phyloP scores from a whole-genome alignment of 1,284 basidiomycete species.

The Gomphus bonarii region DNA sequence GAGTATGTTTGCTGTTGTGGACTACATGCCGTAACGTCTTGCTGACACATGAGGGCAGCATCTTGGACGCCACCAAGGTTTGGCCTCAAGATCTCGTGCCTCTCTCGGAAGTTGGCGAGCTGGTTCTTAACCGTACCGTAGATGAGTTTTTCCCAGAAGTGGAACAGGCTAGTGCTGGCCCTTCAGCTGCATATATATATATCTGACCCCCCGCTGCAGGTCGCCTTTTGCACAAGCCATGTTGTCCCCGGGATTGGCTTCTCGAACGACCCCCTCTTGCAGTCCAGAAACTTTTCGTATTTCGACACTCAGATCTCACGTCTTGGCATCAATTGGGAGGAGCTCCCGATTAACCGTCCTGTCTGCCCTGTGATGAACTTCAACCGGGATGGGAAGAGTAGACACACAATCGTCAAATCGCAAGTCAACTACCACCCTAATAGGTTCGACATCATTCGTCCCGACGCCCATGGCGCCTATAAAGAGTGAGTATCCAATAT shows the following conservation, averaged over 20 bases:
- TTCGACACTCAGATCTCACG: slow-evolving; percentile 72
- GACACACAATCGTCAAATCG: slow-evolving; percentile 51
- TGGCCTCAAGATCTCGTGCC: slow-evolving; percentile 76
- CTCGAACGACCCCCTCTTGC: slow-evolving; percentile 60
- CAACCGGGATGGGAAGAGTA: slow-evolving; percentile 54
- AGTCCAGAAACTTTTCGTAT: slow-evolving; percentile 78
- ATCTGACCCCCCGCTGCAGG: slow-evolving; percentile 14
- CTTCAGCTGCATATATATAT: not conserved
- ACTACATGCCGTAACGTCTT: not conserved
- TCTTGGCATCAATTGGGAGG: slow-evolving; percentile 65
- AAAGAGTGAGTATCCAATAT: slow-evolving; percentile 31
- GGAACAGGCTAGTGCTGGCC: slow-evolving; percentile 38
- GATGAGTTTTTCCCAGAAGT: slow-evolving; percentile 77
- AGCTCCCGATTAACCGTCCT: slow-evolving; percentile 75
- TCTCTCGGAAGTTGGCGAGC: slow-evolving; percentile 63
- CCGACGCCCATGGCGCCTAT: slow-evolving; percentile 51
- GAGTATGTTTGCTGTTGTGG: slow-evolving; percentile 28
- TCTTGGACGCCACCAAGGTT: slow-evolving; percentile 78
- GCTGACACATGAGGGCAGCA: slow-evolving; percentile 19
- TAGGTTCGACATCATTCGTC: slow-evolving; percentile 43
- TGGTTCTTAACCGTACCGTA: slow-evolving; percentile 56
- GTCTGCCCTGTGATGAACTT: slow-evolving; percentile 72
- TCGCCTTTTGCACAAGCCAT: slow-evolving; percentile 75
- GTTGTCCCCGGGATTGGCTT: slow-evolving; percentile 67
- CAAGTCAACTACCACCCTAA: slow-evolving; percentile 70